Evolutionary conservation across 2,329 filamentous ascomycete genomes (phyloP), one percentile per base, ranked within the genome.

Genomic region (Cercospora sp.): DNA sequence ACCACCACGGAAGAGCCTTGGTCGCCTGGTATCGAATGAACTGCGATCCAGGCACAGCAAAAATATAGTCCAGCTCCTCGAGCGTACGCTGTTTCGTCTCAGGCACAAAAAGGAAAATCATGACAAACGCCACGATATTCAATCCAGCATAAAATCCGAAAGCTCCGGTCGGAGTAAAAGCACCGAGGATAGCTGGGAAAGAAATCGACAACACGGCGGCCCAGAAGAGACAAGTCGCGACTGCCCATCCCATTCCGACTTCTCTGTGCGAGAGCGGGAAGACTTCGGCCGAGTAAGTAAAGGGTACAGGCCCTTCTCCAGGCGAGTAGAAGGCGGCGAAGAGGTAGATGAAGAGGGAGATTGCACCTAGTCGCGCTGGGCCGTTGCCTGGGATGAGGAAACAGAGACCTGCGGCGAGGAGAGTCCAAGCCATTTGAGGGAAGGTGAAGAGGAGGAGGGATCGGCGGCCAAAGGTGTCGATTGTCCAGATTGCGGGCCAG

Each of bases 251-350:
- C 90, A 92, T 91, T 66, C 90, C 90, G 26, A 91, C 84, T 75
- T 91, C 90, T 73, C 90, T 85, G 76, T 91, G 89, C 1, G 87
- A 89, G 0, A 91, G 83, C 0, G 90, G 89, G 75, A 89, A 91
- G 1, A 91, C 87, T 76, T 91, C 90, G 51, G 89, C 88, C 5
- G 84, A 86, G 79, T 91, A 91, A 0, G 87, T 87, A 75, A 89
- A 91, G 0, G 89, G 88, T 5, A 91, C 89, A 7, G 87, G 81
- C 1, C 82, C 82, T 74, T 82, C 80, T 12, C 82, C 81, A 4
- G 80, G 80, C 8, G 71, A 74, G 70, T 79, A 79, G 66, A 78
- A 77, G 5, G 72, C 71, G 9, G 82, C 83, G 65, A 87, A 88
- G 2, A 87, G 77, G 75, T 85, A 87, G 23, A 88, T 79, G 73